Base-by-base conservation (phyloP, 192 early-diverging fungal species). In the Thamnidium elegans region DNA sequence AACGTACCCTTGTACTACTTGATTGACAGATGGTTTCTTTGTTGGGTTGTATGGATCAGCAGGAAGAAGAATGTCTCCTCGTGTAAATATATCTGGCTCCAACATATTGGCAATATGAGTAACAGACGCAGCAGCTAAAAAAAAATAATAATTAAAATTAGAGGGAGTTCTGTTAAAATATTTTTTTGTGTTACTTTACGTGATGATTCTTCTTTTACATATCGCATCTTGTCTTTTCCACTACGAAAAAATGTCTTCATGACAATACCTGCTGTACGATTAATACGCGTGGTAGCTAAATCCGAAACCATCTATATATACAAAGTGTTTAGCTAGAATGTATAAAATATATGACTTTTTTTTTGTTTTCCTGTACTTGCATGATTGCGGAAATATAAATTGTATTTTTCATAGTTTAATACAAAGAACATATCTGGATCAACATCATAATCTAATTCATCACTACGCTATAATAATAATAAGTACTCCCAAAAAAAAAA, bases 381-480 rank as follows among this genome's bases (percentile, higher is more conserved):
- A 58, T 66, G 78, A 63, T 87, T 87, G 54, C 89, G 85, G 72
- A 88, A 78, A 26, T 81, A 70, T 44, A 88, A 83, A 55, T 81
- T 84, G 32, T 80, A 86, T 26, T 81, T 78, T 10, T 87, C 86
- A 70, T 73, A 81, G 65, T 90, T 88, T 34, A 87, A 67, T 44
- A 77, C 74, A 69, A 90, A 90, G 51, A 70, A 85, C 34, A 84
- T 76, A 47, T 81, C 77, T 11, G 81, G 69, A 56, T 87, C 85
- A 19, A 81, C 74, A 21, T 73, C 75, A 45, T 72, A 39, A 39
- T 6, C 1, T 39, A 39, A 39, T 9, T 39, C 36, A 39, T 39
- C 36, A 6, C 4, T 39, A 39, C 36, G 36, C 36, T 39, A 39
- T 39, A 39, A 39, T 9, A 6, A 39, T 9, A 6, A 39, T 10